Evolutionary conservation across 331 rosid genomes (phyloP), one percentile per base, ranked within the genome.

Genomic region (Malus hybrid): DNA sequence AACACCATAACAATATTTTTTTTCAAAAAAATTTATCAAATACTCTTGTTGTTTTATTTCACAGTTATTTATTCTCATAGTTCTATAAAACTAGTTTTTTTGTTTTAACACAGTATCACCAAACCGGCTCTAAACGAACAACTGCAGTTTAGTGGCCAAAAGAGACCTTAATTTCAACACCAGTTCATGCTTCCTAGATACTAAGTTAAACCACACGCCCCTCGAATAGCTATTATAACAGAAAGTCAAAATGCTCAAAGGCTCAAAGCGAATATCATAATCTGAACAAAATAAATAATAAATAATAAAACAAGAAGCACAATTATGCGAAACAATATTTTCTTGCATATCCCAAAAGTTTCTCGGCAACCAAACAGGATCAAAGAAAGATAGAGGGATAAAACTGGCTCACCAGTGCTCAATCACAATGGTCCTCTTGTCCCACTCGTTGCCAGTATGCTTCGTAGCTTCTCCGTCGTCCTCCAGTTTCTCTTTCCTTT

Each of bases 351-450:
- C 44, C 13, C 22, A 44, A 16, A 48, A 46, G 32, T 67, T 76
- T 67, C 74, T 42, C 16, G 69, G 44, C 39, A 74, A 36, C 24
- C 61, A 65, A 65, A 60, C 75, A 62, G 46, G 44, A 20, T 48
- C 6, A 33, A 20, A 19, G 4, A 73, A 34, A 20, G 18, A 78
- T 4, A 12, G 6, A 28, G 39, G 5, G 52, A 24, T 8, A 65
- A 31, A 60, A 65, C 24, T 14, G 16, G 54, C 79, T 62, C 56
- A 88, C 92, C 90, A 88, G 71, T 81, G 88, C 76, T 88, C 92
- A 73, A 88, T 82, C 76, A 86, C 81, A 16, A 88, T 70, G 28
- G 84, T 78, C 66, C 65, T 88, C 46, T 22, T 74, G 70, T 33
- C 46, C 60, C 60, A 24, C 64, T 65, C 63, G 28, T 71, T 76